Conservation (phyloP, 2,329 filamentous ascomycete genomes). For the Leptographium lundbergii region DNA sequence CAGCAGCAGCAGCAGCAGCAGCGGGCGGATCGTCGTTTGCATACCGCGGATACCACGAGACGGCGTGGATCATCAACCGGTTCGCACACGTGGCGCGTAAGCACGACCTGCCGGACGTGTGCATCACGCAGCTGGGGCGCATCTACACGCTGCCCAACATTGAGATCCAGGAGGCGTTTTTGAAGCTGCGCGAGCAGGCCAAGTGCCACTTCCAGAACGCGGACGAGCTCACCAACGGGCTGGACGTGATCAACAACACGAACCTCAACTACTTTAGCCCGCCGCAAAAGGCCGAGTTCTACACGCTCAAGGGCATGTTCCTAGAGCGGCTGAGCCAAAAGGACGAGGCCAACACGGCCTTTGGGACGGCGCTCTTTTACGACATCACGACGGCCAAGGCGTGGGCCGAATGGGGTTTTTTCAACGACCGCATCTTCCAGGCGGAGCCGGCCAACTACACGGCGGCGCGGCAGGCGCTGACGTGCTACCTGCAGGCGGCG, state of each 20-base stretch:
- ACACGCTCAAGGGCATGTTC: constrained; percentile 99
- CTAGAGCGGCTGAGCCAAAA: constrained; percentile 85
- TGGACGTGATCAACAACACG: constrained; percentile 99
- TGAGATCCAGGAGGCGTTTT: constrained; percentile 96
- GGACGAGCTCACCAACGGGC: constrained; percentile 76
- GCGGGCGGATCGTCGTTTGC: constrained; percentile 89
- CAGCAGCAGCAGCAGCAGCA: constrained; percentile 22
- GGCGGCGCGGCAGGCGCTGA: constrained; percentile 80
- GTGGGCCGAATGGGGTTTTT: constrained; percentile 98
- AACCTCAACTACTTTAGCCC: constrained; percentile 97
- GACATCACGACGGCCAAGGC: constrained; percentile 93
- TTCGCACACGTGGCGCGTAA: constrained; percentile 97
- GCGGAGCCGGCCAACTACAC: constrained; percentile 71
- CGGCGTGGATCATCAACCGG: constrained; percentile 98
- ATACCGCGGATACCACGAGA: constrained; percentile 95
- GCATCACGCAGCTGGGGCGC: constrained; percentile 89
- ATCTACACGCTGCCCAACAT: constrained; percentile 99
- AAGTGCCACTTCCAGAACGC: constrained; percentile 98
- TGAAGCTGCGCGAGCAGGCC: constrained; percentile 96
- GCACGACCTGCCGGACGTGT: constrained; percentile 92
- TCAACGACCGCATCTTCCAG: constrained; percentile 94
- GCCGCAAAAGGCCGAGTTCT: constrained; percentile 96
- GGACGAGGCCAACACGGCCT: constrained; percentile 84
- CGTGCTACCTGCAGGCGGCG: constrained; percentile 90
- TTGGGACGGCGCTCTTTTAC: constrained; percentile 89